phyloP scores from a whole-genome alignment of 2,329 filamentous ascomycete genomes.

The Aspergillus aculeatus region DNA sequence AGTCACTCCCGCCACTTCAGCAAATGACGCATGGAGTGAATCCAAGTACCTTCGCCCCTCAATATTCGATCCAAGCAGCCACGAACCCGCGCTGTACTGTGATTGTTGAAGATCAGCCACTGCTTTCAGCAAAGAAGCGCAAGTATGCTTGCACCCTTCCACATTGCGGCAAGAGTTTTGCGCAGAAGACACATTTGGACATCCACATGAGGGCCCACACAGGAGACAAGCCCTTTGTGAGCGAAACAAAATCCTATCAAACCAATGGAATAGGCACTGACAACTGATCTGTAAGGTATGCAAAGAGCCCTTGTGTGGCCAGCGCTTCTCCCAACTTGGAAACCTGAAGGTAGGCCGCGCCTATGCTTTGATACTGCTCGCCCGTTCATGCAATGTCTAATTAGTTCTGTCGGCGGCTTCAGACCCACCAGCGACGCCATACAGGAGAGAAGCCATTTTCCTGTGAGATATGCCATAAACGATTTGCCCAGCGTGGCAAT shows the following conservation, averaged over 20 bases:
- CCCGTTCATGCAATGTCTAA: too few species aligned
- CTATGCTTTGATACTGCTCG: neutral
- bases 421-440: constrained; percentile 86
- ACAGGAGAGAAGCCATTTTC: constrained; percentile 81
- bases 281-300: constrained; percentile 54
- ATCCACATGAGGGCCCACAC: constrained; percentile 88
- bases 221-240: constrained; percentile 84
- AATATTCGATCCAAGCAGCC: constrained; percentile 25
- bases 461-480: constrained; percentile 76
- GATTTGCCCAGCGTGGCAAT: constrained; percentile 82
- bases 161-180: constrained; percentile 77
- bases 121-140: constrained; percentile 44
- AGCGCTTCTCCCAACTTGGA: constrained; percentile 82
- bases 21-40: constrained; percentile 29
- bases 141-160: constrained; percentile 74
- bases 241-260: constrained; percentile 33
- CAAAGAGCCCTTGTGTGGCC: constrained; percentile 69
- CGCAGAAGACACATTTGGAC: constrained; percentile 88
- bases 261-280: neutral
- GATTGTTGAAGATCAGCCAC: constrained; percentile 37
- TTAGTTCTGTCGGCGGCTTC: neutral
- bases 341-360: constrained; percentile 71
- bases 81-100: constrained; percentile 22
- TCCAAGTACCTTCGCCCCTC: constrained; percentile 19
- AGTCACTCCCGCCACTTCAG: constrained; percentile 37